A percentile compares a stretch with the other conserved stretches of the same genome.
phyloP scores from a whole-genome alignment of 1,139 yeast species.

The Nakaseomyces bracarensis region DNA sequence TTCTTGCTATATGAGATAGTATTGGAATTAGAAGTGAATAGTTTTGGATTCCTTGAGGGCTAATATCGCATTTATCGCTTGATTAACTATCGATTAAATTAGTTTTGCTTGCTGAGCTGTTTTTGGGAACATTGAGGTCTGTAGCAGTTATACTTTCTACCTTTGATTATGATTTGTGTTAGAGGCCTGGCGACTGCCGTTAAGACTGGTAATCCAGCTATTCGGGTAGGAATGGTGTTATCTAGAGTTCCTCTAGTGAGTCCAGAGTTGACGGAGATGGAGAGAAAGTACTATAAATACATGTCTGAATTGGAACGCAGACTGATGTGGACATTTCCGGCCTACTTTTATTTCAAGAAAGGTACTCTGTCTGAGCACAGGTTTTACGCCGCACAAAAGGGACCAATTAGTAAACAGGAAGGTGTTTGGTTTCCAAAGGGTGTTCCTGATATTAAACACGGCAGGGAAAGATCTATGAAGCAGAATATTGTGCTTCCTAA shows the following conservation, averaged over 20 bases:
- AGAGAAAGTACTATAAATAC: conserved; percentile 67
- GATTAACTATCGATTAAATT: no score
- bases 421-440: conserved; percentile 77
- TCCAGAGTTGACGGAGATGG: conserved; percentile 65
- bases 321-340: conserved; percentile 96
- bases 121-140: no score
- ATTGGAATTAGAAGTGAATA: no score
- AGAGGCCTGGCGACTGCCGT: conserved; percentile 10
- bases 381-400: conserved; percentile 65
- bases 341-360: conserved; percentile 81
- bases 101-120: no score
- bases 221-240: conserved; percentile 49
- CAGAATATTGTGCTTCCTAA: conserved; percentile 68
- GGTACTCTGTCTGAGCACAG: conserved; percentile 86
- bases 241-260: conserved; percentile 81
- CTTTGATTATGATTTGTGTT: conserved; percentile 5
- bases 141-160: no score
- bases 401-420: conserved; percentile 65
- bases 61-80: no score
- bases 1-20: no score
- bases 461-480: conserved; percentile 79
- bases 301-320: conserved; percentile 82
- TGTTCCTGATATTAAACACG: conserved; percentile 75
- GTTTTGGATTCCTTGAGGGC: no score
- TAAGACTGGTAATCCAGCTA: conserved; percentile 14